Percentiles rank a stretch among this genome's conserved stretches.
Conservation (phyloP, 768 basidiomycete species). For the Phlebiopsis gigantea region DNA sequence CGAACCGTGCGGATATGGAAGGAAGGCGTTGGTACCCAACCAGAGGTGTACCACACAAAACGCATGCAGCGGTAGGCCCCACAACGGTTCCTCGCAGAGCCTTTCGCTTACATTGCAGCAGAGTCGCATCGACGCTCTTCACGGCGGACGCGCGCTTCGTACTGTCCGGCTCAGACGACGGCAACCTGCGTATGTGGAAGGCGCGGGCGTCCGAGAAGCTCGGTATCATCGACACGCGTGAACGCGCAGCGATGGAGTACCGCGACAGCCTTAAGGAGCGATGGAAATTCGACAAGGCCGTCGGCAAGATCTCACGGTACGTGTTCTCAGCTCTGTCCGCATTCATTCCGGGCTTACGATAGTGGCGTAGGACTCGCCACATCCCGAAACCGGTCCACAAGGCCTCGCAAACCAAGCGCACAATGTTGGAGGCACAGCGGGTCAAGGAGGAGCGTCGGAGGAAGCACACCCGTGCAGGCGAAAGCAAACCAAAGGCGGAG, state of each 20-base stretch:
- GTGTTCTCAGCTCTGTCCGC: conserved; percentile 20
- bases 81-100: neutral
- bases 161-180: conserved; percentile 88
- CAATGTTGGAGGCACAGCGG: conserved; percentile 84
- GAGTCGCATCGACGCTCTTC: conserved; percentile 85
- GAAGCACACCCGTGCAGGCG: conserved; percentile 82
- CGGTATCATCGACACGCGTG: conserved; percentile 84
- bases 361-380: conserved; percentile 66
- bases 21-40: conserved; percentile 70
- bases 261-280: conserved; percentile 80
- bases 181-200: conserved; percentile 95
- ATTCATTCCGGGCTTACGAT: too few species aligned
- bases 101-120: conserved; percentile 24
- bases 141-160: conserved; percentile 91
- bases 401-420: conserved; percentile 80
- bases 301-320: conserved; percentile 77
- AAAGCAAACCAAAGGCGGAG: conserved; percentile 86
- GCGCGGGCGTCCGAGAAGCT: conserved; percentile 88
- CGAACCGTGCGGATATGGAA: conserved; percentile 92
- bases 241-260: conserved; percentile 91
- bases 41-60: conserved; percentile 96
- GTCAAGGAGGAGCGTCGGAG: conserved; percentile 93
- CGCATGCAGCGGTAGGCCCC: conserved; percentile 87
- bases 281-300: conserved; percentile 82
- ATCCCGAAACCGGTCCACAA: conserved; percentile 90